Conservation (phyloP, 495 filamentous ascomycete genomes). For the Neurospora sp. region DNA sequence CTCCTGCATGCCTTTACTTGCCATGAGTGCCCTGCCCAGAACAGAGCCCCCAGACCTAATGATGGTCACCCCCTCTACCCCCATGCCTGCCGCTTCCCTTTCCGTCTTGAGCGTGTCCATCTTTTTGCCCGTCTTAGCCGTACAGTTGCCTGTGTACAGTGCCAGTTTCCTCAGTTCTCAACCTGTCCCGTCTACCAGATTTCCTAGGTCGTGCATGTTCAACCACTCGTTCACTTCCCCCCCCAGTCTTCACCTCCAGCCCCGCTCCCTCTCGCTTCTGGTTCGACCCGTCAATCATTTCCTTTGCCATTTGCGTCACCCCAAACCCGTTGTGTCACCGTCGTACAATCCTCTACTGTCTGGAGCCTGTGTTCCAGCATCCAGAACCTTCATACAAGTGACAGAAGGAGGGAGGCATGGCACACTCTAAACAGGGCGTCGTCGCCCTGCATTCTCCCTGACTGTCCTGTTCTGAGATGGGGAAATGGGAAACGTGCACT, state of each 20-base stretch:
- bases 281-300: not conserved
- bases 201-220: not conserved
- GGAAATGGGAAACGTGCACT: not conserved
- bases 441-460: not conserved
- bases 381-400: not conserved
- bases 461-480: not conserved
- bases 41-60: not conserved
- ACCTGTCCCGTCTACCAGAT: not conserved
- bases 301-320: not conserved
- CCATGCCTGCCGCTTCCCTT: not conserved
- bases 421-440: not conserved
- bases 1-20: not conserved
- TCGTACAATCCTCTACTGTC: not conserved
- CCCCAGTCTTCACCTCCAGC: not conserved
- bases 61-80: not conserved
- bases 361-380: not conserved
- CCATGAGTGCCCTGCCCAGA: not conserved
- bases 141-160: not conserved
- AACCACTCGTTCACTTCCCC: not conserved
- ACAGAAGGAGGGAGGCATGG: not conserved
- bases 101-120: not conserved
- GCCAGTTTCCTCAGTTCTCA: not conserved
- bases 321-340: not conserved
- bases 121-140: not conserved
- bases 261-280: not conserved